Evolutionary conservation across 495 filamentous ascomycete species (phyloP), one percentile per base, ranked within the genome.

Genomic region (Annulohypoxylon nitens): DNA sequence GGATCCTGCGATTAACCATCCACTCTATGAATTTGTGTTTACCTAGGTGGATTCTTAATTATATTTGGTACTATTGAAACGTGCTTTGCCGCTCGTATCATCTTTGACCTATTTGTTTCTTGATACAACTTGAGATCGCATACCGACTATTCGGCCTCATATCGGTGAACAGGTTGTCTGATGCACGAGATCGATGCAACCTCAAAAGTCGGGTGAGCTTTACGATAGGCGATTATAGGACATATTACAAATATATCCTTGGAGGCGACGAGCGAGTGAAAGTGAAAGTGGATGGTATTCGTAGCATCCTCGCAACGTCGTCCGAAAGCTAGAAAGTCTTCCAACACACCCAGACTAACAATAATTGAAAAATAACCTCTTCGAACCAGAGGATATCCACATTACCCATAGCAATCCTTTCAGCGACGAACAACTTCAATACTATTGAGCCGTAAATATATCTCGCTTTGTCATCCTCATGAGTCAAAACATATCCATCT

Each of bases 401-500:
- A 4, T 61, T 68, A 10, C 80, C 76, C 20, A 80, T 64, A 12
- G 80, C 75, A 30, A 83, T 61, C 54, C 71, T 75, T 36, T 83
- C 81, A 8, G 81, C 80, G 4, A 83, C 48, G 37, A 85, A 78
- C 26, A 83, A 51, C 58, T 72, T 78, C 61, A 81, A 41, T 5
- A 83, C 77, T n/a, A 2, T 23, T 69, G 70, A n/a, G 64, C 36
- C 34, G 57, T 85, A 84, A 4, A 36, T 26, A 30, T 9, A 51
- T 71, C 73, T 71, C 12, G 61, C 37, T 62, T 34, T 8, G 9
- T 45, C 47, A 25, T 74, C 70, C 62, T 80, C 81, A 14, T 81
- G 76, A 18, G 69, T 61, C 26, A 81, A 48, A 14, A 84, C 78
- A 55, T 81, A 82, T 25, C 71, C 81, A 61, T 86, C 84, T 81